These are phyloP conservation scores for Cryptococcus sp. DNA, from an alignment of 1,284 basidiomycete species.

Conservation along the genomic window DNA sequence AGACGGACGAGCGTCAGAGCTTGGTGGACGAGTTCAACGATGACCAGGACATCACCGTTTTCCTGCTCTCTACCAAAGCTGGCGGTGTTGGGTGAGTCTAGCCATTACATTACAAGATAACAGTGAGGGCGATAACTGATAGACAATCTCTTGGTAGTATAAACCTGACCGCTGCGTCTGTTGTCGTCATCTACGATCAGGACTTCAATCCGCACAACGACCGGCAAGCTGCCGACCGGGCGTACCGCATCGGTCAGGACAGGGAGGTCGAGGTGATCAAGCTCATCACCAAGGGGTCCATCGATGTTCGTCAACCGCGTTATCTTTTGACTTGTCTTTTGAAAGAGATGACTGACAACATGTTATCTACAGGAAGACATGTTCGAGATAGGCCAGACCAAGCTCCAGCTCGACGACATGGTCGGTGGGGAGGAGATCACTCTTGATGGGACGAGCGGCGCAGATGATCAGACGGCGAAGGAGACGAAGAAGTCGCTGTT, in stretches of 20 bases:
- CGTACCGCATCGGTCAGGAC: constrained; percentile 76
- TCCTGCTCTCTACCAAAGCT: constrained; percentile 92
- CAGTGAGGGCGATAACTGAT: constrained; percentile 29
- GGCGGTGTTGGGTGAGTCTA: constrained; percentile 57
- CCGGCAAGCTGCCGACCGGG: constrained; percentile 93
- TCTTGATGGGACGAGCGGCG: constrained; percentile 27
- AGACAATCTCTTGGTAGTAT: constrained; percentile 56
- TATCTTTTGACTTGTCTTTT: not conserved
- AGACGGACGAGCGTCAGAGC: constrained; percentile 88
- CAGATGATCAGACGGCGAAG: constrained; percentile 59
- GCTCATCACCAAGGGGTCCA: constrained; percentile 85
- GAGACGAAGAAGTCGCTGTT: constrained; percentile 78
- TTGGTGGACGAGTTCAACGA: constrained; percentile 97
- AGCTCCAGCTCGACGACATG: constrained; percentile 84
- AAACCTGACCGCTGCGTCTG: constrained; percentile 86
- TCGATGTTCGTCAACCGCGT: constrained; percentile 57
- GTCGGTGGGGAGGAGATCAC: constrained; percentile 64
- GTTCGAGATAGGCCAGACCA: constrained; percentile 80
- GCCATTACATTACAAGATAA: not conserved
- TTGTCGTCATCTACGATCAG: constrained; percentile 95
- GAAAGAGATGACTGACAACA: not conserved
- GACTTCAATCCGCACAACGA: constrained; percentile 89
- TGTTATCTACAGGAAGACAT: constrained; percentile 68
- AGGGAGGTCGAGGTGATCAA: constrained; percentile 64
- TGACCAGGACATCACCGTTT: constrained; percentile 83